These are phyloP conservation scores for Nakazawaea wickerhamii DNA, from an alignment of 805 yeast genomes.

Conservation along the genomic window DNA sequence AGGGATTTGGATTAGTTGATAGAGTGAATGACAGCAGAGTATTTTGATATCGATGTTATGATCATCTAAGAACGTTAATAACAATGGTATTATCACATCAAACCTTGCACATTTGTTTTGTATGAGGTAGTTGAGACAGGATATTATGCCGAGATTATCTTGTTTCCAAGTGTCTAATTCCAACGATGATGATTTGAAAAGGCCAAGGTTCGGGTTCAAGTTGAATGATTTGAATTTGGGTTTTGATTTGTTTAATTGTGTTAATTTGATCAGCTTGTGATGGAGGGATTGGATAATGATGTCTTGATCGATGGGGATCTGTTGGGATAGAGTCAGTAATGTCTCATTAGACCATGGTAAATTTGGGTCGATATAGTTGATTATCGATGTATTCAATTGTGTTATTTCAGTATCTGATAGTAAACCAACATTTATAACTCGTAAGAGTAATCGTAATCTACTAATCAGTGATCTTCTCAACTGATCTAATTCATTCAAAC, in stretches of 20 bases:
- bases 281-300: no score
- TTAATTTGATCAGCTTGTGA: slow-evolving; percentile 4
- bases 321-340: not conserved
- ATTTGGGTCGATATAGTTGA: not conserved
- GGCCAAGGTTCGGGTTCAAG: slow-evolving; percentile 6
- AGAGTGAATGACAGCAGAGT: slow-evolving; percentile 4
- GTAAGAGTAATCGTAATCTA: not conserved
- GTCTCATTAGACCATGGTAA: slow-evolving; percentile 4
- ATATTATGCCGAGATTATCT: not conserved
- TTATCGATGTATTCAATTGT: not conserved
- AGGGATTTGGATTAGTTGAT: not conserved
- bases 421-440: not conserved
- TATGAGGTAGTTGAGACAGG: slow-evolving; percentile 4
- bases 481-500: no score
- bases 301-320: not conserved
- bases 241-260: slow-evolving; percentile 6
- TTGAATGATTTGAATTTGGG: not conserved
- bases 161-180: slow-evolving; percentile 11
- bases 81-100: not conserved
- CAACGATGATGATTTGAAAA: slow-evolving; percentile 6
- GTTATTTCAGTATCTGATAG: no score
- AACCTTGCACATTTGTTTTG: not conserved
- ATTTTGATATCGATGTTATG: slow-evolving; percentile 9
- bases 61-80: slow-evolving; percentile 12
- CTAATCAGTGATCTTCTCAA: no score